Conservation (phyloP, 2,329 filamentous ascomycete genomes). For the Colletotrichum sp. region DNA sequence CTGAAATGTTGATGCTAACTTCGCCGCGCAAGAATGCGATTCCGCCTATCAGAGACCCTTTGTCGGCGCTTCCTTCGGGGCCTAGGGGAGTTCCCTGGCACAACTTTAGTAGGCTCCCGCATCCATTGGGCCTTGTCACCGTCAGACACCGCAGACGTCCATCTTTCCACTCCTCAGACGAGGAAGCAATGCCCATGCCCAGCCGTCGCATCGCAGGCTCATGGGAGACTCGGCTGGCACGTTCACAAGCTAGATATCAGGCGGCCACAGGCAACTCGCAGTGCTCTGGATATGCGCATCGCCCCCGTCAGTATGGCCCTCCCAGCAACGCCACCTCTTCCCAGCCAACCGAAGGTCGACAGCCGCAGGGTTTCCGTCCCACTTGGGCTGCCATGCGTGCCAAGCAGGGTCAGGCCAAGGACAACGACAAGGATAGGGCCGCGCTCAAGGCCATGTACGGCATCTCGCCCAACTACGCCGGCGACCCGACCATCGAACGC, state of each 20-base stretch:
- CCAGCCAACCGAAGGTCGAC: not conserved
- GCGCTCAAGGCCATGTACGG: slow-evolving; percentile 4
- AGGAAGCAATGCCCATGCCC: not conserved
- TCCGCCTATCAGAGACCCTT: not conserved
- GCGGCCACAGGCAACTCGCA: not conserved
- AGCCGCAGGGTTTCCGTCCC: not conserved
- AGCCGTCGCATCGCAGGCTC: not conserved
- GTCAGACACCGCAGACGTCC: not conserved
- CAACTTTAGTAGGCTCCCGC: not conserved
- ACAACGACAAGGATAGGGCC: not conserved
- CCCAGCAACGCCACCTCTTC: not conserved
- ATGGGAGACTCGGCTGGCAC: not conserved
- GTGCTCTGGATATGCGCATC: not conserved
- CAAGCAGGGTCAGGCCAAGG: not conserved
- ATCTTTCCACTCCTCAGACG: not conserved
- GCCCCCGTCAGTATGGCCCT: not conserved
- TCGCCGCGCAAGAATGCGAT: not conserved
- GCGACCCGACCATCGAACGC: slow-evolving; percentile 36
- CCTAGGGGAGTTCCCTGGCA: not conserved
- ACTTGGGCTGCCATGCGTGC: slow-evolving; percentile 3
- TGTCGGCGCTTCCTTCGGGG: not conserved
- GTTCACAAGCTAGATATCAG: not conserved
- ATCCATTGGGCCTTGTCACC: not conserved
- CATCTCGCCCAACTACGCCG: slow-evolving; percentile 41
- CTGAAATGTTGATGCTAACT: not conserved